Base-by-base conservation (phyloP, 1,139 yeast species). In the Yamadazyma epiphylla region DNA sequence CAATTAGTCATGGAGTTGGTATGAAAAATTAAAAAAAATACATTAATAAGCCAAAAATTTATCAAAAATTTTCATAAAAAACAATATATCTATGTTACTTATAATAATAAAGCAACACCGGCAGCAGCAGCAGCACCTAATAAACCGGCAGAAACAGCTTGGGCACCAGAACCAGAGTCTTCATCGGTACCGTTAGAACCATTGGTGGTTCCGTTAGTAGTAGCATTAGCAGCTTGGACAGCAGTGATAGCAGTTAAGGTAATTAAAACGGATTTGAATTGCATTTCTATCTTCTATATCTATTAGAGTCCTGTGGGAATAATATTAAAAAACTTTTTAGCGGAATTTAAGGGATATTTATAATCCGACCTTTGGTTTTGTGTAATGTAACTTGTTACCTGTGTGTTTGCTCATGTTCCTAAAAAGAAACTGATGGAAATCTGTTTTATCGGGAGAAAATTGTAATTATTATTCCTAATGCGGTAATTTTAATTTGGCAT, bases 191-290 rank as follows among this genome's bases (percentile, higher is more conserved):
- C 48, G 32, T 44, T 45, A 22, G 39, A 35, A 29, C 40, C 41
- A 50, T 51, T 48, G 27, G 60, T 17, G n/a, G n/a, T 29, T 41
- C 51, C 56, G 54, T 55, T 53, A 33, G 60, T 56, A 35, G 64
- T 39, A 36, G 51, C 53, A 56, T 58, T 58, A 40, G 57, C 64
- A 38, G 65, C 67, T 27, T 58, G 53, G 45, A 58, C 69, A 41
- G 61, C 66, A 37, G 69, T 46, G 48, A 48, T 60, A 39, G 67
- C 68, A 43, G 69, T 56, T 49, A 63, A 55, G 45, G 70, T 66
- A 51, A 63, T 45, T 49, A 62, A 53, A 50, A 62, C 58, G 43
- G 64, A 49, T 50, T 55, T 49, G 63, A 63, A 61, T 62, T 64
- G 70, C 70, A 64, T 64, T 53, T 35, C 53, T 22, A 20, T 6